phyloP scores from a whole-genome alignment of 129 eudicot species.

The Flaveria robusta region DNA sequence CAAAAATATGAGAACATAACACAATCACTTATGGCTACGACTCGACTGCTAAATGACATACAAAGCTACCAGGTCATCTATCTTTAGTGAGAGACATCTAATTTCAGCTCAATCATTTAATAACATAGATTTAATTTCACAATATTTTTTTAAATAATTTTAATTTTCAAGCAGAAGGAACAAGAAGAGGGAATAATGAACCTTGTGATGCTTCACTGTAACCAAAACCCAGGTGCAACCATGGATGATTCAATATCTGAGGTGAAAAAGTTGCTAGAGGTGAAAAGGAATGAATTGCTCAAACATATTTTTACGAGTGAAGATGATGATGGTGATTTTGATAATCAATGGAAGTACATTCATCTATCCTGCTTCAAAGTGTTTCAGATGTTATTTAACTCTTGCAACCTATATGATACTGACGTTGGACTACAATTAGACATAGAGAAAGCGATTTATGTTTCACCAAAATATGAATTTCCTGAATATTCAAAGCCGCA shows the following conservation, averaged over 20 bases:
- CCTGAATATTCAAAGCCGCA: not conserved
- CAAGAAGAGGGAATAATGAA: conserved; percentile 55
- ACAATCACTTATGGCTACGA: conserved; percentile 47
- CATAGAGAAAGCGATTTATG: conserved; percentile 56
- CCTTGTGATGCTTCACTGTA: conserved; percentile 50
- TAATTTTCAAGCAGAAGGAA: conserved; percentile 50
- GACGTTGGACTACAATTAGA: conserved; percentile 43
- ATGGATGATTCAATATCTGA: conserved; percentile 47
- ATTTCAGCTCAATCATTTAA: not conserved
- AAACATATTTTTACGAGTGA: conserved; percentile 38
- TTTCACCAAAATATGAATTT: conserved; percentile 31
- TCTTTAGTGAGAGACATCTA: not conserved
- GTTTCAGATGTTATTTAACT: conserved; percentile 65
- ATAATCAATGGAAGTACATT: conserved; percentile 44
- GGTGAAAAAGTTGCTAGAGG: conserved; percentile 36
- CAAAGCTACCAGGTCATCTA: conserved; percentile 60
- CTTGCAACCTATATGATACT: conserved; percentile 50
- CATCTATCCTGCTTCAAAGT: conserved; percentile 56
- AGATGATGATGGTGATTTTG: conserved; percentile 20
- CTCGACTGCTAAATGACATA: conserved; percentile 66
- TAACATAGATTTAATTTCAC: not conserved
- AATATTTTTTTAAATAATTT: not conserved
- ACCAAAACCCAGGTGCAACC: conserved; percentile 43
- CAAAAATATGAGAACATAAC: conserved; percentile 47
- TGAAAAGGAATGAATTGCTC: conserved; percentile 43